A percentile compares a stretch with the other conserved stretches of the same genome.
Evolutionary conservation across 1,139 yeast genomes (phyloP).

Genomic region (Diutina siamensis): DNA sequence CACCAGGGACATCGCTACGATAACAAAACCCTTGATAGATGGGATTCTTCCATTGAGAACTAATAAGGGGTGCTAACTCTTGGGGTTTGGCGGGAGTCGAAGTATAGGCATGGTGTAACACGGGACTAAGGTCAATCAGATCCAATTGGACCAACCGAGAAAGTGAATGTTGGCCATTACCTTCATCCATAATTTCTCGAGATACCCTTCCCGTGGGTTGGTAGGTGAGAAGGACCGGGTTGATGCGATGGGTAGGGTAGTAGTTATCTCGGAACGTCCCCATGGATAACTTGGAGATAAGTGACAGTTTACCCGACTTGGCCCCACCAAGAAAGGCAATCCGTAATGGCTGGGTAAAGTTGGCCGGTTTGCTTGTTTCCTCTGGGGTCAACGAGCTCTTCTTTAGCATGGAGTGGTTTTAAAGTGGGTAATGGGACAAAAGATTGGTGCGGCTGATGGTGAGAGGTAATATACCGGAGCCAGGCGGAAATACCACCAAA

Average conservation of each 20-base stretch:
- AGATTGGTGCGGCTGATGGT: not conserved
- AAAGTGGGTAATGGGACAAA: no score
- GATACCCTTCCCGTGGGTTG: conserved; percentile 22
- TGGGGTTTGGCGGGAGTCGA: not conserved
- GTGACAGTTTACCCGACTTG: conserved; percentile 38
- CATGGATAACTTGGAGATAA: conserved; percentile 38
- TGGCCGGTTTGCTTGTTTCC: conserved; percentile 1
- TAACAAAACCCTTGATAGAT: conserved; percentile 6
- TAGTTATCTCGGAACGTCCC: conserved; percentile 43
- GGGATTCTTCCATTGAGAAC: conserved; percentile 4
- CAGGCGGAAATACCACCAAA: no score
- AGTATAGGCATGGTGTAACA: conserved; percentile 15
- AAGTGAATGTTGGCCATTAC: conserved; percentile 11
- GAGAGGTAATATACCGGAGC: no score
- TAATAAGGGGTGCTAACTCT: not conserved
- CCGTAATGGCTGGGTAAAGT: conserved; percentile 26
- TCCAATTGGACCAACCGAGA: conserved; percentile 9
- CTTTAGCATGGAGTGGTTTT: not conserved
- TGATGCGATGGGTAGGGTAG: conserved; percentile 52
- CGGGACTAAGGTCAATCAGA: conserved; percentile 18
- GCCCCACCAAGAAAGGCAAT: conserved; percentile 49
- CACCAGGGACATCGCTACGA: conserved; percentile 10
- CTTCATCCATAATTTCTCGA: conserved; percentile 38
- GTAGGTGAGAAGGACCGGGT: conserved; percentile 45
- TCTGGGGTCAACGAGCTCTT: conserved; percentile 1